Conservation (phyloP, 148 eudicot species). For the Heliosperma pusillum region DNA sequence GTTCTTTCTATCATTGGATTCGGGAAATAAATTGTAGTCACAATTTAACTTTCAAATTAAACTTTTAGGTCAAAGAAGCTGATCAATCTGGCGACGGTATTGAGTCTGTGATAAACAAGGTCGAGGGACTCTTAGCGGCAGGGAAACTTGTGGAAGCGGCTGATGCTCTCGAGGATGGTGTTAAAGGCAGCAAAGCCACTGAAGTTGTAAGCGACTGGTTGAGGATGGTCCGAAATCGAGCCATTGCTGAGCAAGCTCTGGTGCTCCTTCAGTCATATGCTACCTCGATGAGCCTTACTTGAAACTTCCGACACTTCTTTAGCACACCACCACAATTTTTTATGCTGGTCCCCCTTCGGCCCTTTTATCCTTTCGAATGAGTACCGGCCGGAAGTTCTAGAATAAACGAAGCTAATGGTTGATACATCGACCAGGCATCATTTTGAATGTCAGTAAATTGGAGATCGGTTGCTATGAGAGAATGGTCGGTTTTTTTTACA, state of each 20-base stretch:
- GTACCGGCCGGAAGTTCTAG: not conserved
- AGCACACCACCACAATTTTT: not conserved
- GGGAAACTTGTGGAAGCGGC: constrained; percentile 93
- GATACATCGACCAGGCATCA: constrained; percentile 7
- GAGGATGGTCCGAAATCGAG: constrained; percentile 61
- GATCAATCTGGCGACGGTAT: constrained; percentile 83
- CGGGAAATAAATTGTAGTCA: not conserved
- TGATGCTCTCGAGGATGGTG: constrained; percentile 77
- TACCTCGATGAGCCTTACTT: constrained; percentile 61
- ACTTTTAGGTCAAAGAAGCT: constrained; percentile 59
- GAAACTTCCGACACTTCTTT: constrained; percentile 7
- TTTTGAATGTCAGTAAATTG: not conserved
- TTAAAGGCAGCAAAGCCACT: constrained; percentile 70
- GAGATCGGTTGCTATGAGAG: not conserved
- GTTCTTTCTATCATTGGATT: not conserved
- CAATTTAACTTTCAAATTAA: not conserved
- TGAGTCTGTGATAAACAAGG: constrained; percentile 76
- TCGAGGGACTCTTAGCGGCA: constrained; percentile 67
- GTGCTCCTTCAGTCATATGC: constrained; percentile 68
- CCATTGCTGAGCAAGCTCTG: constrained; percentile 84
- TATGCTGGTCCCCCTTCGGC: not conserved
- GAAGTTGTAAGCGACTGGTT: constrained; percentile 71
- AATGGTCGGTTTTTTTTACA: not conserved
- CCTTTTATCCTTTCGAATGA: not conserved
- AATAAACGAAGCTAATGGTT: constrained; percentile 21